Percentiles rank a stretch among this genome's conserved stretches.
Conservation (phyloP, 805 yeast species). For the Starmera quercuum region DNA sequence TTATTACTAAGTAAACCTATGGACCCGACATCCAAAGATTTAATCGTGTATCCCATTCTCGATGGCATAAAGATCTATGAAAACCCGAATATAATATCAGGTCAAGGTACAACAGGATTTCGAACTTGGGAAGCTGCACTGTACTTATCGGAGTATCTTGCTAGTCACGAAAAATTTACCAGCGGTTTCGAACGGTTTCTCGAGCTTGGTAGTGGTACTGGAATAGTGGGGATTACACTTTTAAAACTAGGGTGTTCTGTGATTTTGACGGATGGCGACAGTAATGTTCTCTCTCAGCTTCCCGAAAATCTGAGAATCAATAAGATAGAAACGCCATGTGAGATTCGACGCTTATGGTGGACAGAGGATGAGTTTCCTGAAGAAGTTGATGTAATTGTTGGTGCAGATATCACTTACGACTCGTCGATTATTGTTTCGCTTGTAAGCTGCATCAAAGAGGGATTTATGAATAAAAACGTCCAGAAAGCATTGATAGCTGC, state of each 20-base stretch:
- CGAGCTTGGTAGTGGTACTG: conserved; percentile 90
- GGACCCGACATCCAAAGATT: conserved; percentile 21
- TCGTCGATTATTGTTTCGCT: conserved; percentile 47
- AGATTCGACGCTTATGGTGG: conserved; percentile 52
- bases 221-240: conserved; percentile 51
- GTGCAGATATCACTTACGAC: conserved; percentile 90
- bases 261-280: conserved; percentile 63
- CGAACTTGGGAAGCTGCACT: conserved; percentile 94
- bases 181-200: conserved; percentile 30
- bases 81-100: conserved; percentile 57
- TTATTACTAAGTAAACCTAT: conserved; percentile 19
- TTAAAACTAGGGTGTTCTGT: conserved; percentile 16
- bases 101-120: conserved; percentile 79
- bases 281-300: conserved; percentile 41
- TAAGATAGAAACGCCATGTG: conserved; percentile 10
- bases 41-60: conserved; percentile 22
- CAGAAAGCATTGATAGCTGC: conserved; percentile 53
- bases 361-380: conserved; percentile 35
- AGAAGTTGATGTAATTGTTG: conserved; percentile 47
- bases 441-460: conserved; percentile 34
- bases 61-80: conserved; percentile 37
- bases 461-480: conserved; percentile 9
- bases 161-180: conserved; percentile 5
- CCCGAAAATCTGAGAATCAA: conserved; percentile 40
- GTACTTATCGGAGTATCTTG: conserved; percentile 48